Conservation (phyloP, 2,329 filamentous ascomycete genomes). For the Leptographium wingfieldii region DNA sequence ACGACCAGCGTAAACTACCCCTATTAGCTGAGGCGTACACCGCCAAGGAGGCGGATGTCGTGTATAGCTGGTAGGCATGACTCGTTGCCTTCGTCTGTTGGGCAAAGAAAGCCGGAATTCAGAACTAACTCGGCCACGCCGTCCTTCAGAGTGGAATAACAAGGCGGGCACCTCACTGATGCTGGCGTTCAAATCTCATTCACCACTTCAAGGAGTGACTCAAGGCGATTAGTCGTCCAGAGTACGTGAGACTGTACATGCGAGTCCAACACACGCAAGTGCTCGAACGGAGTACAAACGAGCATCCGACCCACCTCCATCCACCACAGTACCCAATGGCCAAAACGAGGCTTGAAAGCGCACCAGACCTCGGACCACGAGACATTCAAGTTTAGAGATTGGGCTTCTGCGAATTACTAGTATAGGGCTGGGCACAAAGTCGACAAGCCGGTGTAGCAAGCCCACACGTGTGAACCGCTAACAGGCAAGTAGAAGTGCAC, state of each 20-base stretch:
- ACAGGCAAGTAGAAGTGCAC: neutral
- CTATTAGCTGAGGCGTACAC: neutral
- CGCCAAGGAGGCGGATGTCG: neutral
- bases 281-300: no score
- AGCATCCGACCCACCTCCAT: no score
- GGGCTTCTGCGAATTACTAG: neutral
- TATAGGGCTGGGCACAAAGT: neutral
- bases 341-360: neutral
- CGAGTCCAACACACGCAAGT: no score
- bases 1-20: neutral
- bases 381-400: neutral
- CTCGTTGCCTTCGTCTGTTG: neutral
- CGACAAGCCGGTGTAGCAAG: neutral
- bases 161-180: neutral
- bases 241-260: no score
- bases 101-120: neutral
- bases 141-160: neutral
- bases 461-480: neutral
- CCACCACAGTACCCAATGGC: no score
- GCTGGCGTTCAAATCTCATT: no score
- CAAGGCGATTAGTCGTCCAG: no score
- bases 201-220: no score
- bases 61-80: neutral
- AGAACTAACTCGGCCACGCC: neutral
- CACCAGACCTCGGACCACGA: neutral